These are phyloP conservation scores for Zizania palustris DNA, from an alignment of 202 grass and related monocot genomes.

Conservation along the genomic window DNA sequence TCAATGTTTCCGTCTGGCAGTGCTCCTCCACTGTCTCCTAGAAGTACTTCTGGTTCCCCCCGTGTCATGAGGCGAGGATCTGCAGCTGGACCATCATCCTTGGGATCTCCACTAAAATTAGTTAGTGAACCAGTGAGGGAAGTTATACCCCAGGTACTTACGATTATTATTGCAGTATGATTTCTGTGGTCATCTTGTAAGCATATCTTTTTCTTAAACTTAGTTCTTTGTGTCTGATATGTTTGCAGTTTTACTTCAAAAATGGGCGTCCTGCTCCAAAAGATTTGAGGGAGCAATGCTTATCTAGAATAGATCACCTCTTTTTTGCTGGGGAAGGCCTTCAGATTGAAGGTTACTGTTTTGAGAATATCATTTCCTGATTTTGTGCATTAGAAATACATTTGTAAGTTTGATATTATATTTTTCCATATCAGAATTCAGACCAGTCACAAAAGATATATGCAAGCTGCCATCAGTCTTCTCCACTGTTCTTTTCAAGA, in stretches of 20 bases:
- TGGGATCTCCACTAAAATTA: slow-evolving; percentile 95
- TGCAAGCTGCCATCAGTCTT: slow-evolving; percentile 94
- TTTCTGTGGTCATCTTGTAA: slow-evolving; percentile 20
- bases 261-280: slow-evolving; percentile 80
- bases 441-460: slow-evolving; percentile 86
- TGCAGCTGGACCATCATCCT: slow-evolving; percentile 68
- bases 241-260: slow-evolving; percentile 92
- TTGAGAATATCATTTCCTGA: slow-evolving; percentile 24
- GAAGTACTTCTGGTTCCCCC: slow-evolving; percentile 87
- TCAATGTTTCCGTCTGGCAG: slow-evolving; percentile 98
- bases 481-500: slow-evolving; percentile 85
- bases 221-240: slow-evolving; percentile 36
- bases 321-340: slow-evolving; percentile 93
- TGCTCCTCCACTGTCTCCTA: slow-evolving; percentile 94
- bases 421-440: slow-evolving; percentile 75
- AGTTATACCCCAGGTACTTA: slow-evolving; percentile 91
- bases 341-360: slow-evolving; percentile 71
- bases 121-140: slow-evolving; percentile 93
- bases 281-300: slow-evolving; percentile 89
- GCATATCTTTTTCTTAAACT: neutral
- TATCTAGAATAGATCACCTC: slow-evolving; percentile 86
- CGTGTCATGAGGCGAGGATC: slow-evolving; percentile 68
- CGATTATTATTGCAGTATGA: slow-evolving; percentile 15
- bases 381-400: slow-evolving; percentile 24
- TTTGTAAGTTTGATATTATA: slow-evolving; percentile 44